Base-by-base conservation (phyloP, 805 yeast species). In the Cyberlindnera xylosilytica region DNA sequence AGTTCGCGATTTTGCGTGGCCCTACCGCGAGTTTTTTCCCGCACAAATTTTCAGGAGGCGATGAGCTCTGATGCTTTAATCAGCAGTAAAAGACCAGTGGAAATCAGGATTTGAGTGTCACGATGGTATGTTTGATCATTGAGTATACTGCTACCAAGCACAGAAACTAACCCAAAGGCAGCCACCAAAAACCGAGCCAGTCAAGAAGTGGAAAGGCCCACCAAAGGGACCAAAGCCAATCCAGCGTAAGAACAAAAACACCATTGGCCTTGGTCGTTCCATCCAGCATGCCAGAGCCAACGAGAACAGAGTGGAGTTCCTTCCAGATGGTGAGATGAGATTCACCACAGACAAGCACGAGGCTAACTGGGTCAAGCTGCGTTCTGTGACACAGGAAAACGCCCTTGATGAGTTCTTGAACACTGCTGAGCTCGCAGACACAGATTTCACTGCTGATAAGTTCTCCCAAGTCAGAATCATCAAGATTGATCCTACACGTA, bases 341-440 rank as follows among this genome's bases (percentile, higher is more conserved):
- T 89, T 88, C 63, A 86, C 95, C 16, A 88, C 96, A 0, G 82
- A 77, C 36, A 83, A 82, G 53, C 86, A 79, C 52, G 95, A 87
- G 59, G 95, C 88, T 12, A 76, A 74, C 48, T 88, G 96, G 95
- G 95, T 87, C 39, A 87, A 89, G 50, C 68, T 93, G 58, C 78
- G 93, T 61, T 89, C 97, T 2, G 95, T 93, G 13, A 93, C 98
- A 0, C 98, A 93, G 57, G 98, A 93, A 62, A 79, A 84, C 53
- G 83, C 97, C 1, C 66, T 93, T 44, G 98, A 93, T 65, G 99
- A 93, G 66, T 90, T 93, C 63, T 75, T 93, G 57, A 84, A 82
- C 58, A 91, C 97, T 7, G 99, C 99, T 1, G 96, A 88, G 63
- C 75, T 93, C 45, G 97, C 97, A 2, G 96, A 89, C 60, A 89